A percentile compares a stretch with the other conserved stretches of the same genome.
phyloP scores from a whole-genome alignment of 169 alveolate species.

The Plasmodium chabaudi region DNA sequence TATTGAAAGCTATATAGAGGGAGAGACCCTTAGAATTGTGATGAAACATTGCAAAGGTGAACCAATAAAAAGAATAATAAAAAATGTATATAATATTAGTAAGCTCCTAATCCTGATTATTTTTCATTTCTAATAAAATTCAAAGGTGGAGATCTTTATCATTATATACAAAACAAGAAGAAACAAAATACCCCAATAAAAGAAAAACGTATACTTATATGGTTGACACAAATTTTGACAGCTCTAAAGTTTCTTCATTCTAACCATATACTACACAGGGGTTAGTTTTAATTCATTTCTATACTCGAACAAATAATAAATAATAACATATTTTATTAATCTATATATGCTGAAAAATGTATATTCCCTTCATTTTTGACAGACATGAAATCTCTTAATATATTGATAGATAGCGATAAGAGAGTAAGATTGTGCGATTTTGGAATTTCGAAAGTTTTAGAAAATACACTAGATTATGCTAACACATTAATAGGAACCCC shows the following conservation, averaged over 20 bases:
- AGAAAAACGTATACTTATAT: slow-evolving; percentile 86
- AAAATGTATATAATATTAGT: neutral
- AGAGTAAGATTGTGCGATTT: slow-evolving; percentile 94
- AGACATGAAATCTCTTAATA: slow-evolving; percentile 92
- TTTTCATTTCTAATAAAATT: neutral
- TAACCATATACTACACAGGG: slow-evolving; percentile 91
- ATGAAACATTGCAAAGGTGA: slow-evolving; percentile 94
- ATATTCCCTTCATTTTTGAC: neutral
- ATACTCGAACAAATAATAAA: no score
- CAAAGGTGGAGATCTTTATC: slow-evolving; percentile 86
- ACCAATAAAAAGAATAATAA: slow-evolving; percentile 9
- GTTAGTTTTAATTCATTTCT: slow-evolving; percentile 46
- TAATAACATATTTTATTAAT: no score
- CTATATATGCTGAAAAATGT: neutral
- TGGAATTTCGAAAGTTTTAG: slow-evolving; percentile 95
- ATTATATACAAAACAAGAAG: slow-evolving; percentile 80
- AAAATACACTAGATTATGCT: slow-evolving; percentile 95
- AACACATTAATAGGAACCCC: slow-evolving; percentile 99
- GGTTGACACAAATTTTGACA: slow-evolving; percentile 88
- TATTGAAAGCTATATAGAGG: slow-evolving; percentile 91
- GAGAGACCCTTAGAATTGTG: slow-evolving; percentile 88
- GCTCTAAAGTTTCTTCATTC: slow-evolving; percentile 90
- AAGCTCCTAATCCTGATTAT: no score
- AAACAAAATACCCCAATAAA: slow-evolving; percentile 81
- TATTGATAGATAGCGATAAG: slow-evolving; percentile 90